A percentile compares a stretch with the other conserved stretches of the same genome.
phyloP scores from a whole-genome alignment of 169 alveolate genomes.

The Cystoisospora suis region DNA sequence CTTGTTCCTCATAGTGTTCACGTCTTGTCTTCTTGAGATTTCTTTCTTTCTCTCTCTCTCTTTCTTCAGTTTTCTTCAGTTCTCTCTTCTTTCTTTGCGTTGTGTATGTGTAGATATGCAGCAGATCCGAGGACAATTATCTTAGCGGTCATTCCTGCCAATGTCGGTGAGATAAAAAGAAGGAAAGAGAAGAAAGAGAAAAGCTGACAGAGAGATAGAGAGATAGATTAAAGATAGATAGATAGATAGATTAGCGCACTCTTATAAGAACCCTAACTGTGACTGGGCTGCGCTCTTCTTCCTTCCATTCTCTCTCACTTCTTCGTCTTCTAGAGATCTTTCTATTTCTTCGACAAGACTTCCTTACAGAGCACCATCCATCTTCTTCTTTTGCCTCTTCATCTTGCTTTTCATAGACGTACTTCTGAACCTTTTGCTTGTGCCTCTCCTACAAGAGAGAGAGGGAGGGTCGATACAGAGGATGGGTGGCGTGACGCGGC shows the following conservation, averaged over 20 bases:
- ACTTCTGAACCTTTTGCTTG: too few species aligned
- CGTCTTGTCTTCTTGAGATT: too few species aligned
- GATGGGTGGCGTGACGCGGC: neutral
- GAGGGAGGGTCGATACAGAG: neutral
- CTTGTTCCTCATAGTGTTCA: too few species aligned
- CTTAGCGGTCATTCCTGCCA: conserved; percentile 96
- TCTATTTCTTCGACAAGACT: neutral
- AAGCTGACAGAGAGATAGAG: neutral
- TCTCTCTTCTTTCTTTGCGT: too few species aligned
- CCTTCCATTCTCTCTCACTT: neutral
- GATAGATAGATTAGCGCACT: neutral
- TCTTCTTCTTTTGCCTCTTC: neutral
- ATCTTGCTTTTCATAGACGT: neutral
- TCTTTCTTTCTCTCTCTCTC: too few species aligned
- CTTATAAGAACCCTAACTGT: neutral
- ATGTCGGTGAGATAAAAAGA: conserved; percentile 74
- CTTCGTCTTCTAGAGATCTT: neutral
- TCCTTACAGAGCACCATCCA: neutral
- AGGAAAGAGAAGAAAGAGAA: neutral
- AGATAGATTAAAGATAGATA: neutral
- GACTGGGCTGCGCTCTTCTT: too few species aligned
- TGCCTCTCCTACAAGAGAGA: neutral
- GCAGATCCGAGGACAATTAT: conserved; percentile 96
- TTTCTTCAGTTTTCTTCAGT: too few species aligned
- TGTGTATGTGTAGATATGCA: conserved; percentile 77